phyloP scores from a whole-genome alignment of 805 yeast genomes.

The Metschnikowia picachoensis region DNA sequence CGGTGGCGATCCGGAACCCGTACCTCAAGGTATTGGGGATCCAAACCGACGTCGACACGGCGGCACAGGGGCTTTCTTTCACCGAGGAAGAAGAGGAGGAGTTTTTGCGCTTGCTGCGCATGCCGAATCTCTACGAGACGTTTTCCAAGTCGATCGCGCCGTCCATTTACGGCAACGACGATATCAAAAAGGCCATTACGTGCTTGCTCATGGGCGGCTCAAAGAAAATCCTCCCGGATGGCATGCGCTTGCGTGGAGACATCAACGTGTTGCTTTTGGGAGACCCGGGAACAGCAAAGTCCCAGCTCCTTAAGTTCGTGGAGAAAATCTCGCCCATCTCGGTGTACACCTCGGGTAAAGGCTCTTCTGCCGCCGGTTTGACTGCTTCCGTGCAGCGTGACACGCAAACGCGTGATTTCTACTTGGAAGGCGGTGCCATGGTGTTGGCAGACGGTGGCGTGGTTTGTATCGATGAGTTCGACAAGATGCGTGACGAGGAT shows the following conservation, averaged over 20 bases:
- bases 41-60: constrained; percentile 74
- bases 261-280: constrained; percentile 90
- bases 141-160: constrained; percentile 92
- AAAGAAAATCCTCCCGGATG: constrained; percentile 87
- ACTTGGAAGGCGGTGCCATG: constrained; percentile 99
- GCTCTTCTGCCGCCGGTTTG: constrained; percentile 99
- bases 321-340: constrained; percentile 94
- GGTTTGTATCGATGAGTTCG: constrained; percentile 98
- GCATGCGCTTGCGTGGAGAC: constrained; percentile 95
- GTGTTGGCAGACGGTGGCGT: constrained; percentile 99
- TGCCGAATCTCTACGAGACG: constrained; percentile 81
- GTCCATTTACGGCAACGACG: constrained; percentile 89
- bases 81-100: constrained; percentile 94
- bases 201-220: constrained; percentile 94
- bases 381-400: constrained; percentile 98
- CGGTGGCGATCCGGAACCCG: constrained; percentile 93
- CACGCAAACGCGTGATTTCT: constrained; percentile 81
- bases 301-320: constrained; percentile 91
- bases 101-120: constrained; percentile 72
- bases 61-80: constrained; percentile 57
- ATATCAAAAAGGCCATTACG: constrained; percentile 89
- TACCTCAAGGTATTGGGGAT: constrained; percentile 85
- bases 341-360: constrained; percentile 97
- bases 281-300: constrained; percentile 99
- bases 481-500: constrained; percentile 98